phyloP scores from a whole-genome alignment of 768 basidiomycete species.

The Tephrocybe sp. region DNA sequence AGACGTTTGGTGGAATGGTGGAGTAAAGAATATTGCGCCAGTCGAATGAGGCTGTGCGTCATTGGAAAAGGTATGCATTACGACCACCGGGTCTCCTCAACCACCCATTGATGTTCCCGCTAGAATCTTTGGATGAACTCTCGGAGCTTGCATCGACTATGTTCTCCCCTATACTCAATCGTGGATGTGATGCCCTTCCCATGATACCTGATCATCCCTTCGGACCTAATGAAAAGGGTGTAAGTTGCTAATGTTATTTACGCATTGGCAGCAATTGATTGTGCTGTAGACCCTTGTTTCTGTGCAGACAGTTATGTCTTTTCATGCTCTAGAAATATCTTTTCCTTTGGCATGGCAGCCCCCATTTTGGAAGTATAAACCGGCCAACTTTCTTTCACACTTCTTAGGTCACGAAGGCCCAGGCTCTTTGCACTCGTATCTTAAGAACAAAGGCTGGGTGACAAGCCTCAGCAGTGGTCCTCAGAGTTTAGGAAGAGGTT shows the following conservation, averaged over 20 bases:
- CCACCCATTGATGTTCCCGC: slow-evolving; percentile 3
- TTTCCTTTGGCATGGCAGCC: slow-evolving; percentile 78
- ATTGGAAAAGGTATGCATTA: slow-evolving; percentile 66
- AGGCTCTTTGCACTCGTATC: slow-evolving; percentile 87
- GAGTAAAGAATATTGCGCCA: slow-evolving; percentile 77
- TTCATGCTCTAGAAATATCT: slow-evolving; percentile 80
- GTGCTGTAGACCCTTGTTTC: slow-evolving; percentile 70
- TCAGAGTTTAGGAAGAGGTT: slow-evolving; percentile 74
- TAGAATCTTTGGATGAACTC: slow-evolving; percentile 78
- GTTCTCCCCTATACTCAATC: slow-evolving; percentile 74
- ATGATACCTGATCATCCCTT: slow-evolving; percentile 75
- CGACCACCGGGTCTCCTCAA: background rate
- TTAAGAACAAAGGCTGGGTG: slow-evolving; percentile 89
- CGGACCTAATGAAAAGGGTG: slow-evolving; percentile 69
- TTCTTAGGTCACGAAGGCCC: slow-evolving; percentile 92
- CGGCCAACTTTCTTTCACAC: slow-evolving; percentile 72
- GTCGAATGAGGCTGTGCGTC: slow-evolving; percentile 78
- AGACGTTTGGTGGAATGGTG: slow-evolving; percentile 86
- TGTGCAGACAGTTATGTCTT: slow-evolving; percentile 86
- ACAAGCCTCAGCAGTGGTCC: slow-evolving; percentile 70
- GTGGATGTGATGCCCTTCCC: slow-evolving; percentile 57
- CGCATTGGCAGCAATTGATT: background rate
- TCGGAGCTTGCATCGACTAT: slow-evolving; percentile 57
- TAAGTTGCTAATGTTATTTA: slow-evolving; percentile 35
- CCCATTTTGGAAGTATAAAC: slow-evolving; percentile 76